A percentile compares a stretch with the other conserved stretches of the same genome.
Evolutionary conservation across 371 early-diverging fungal genomes (phyloP).

Genomic region (Rhizopus delemar): DNA sequence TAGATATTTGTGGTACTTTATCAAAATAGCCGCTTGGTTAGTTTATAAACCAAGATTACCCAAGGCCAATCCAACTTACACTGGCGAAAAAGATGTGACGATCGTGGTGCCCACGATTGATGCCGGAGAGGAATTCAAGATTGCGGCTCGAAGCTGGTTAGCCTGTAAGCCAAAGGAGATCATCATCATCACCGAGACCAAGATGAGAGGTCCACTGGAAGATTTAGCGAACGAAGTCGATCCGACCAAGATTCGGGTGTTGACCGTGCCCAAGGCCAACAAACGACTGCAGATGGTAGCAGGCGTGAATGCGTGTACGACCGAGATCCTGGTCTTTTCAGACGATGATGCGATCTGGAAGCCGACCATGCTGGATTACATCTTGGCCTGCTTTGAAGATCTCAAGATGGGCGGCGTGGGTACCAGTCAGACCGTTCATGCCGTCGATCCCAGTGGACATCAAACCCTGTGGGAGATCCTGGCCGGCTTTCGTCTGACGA

Average conservation of each 20-base stretch:
- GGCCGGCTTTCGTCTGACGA: slow-evolving; percentile 70
- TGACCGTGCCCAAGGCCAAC: slow-evolving; percentile 61
- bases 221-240: slow-evolving; percentile 49
- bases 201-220: slow-evolving; percentile 53
- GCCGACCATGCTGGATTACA: slow-evolving; percentile 62
- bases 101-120: slow-evolving; percentile 79
- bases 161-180: slow-evolving; percentile 67
- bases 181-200: slow-evolving; percentile 60
- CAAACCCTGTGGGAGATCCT: slow-evolving; percentile 76
- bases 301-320: slow-evolving; percentile 64
- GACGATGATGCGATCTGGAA: slow-evolving; percentile 78
- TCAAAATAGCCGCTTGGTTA: slow-evolving; percentile 60
- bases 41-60: slow-evolving; percentile 59
- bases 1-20: slow-evolving; percentile 70
- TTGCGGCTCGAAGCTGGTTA: slow-evolving; percentile 70
- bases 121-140: slow-evolving; percentile 73
- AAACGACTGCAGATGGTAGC: slow-evolving; percentile 76
- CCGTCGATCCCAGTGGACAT: slow-evolving; percentile 56
- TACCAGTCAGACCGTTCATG: slow-evolving; percentile 64
- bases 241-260: slow-evolving; percentile 46
- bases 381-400: slow-evolving; percentile 77
- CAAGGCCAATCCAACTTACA: slow-evolving; percentile 53
- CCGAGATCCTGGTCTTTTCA: slow-evolving; percentile 74
- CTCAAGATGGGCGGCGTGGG: slow-evolving; percentile 75
- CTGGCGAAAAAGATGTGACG: slow-evolving; percentile 64